phyloP scores from a whole-genome alignment of 2,329 filamentous ascomycete species.

The Cryoendolithus antarcticus region DNA sequence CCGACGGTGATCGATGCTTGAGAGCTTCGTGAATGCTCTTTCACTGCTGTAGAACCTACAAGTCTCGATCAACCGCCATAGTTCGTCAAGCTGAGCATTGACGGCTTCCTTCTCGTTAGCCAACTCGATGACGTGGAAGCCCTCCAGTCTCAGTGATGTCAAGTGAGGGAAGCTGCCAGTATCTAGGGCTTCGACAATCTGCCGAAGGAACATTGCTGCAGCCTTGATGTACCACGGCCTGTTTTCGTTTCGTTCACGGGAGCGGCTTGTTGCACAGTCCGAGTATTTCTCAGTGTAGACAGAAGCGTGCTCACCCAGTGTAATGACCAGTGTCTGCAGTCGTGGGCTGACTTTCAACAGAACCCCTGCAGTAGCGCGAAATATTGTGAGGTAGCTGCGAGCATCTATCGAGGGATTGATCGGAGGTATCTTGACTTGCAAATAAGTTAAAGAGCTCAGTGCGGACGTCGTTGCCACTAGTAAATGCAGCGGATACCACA shows the following conservation, averaged over 20 bases:
- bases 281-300: background rate
- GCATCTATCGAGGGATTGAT: constrained; percentile 1
- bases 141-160: constrained; percentile 1
- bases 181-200: constrained; percentile 1
- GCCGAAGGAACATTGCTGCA: constrained; percentile 3
- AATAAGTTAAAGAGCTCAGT: constrained; percentile 3
- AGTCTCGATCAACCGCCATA: background rate
- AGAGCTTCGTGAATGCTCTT: background rate
- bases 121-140: constrained; percentile 2
- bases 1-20: background rate
- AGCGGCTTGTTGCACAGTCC: background rate
- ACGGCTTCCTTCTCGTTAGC: background rate
- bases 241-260: background rate
- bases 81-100: background rate
- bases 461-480: constrained; percentile 1
- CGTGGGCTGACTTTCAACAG: background rate
- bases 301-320: constrained; percentile 62
- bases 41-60: background rate
- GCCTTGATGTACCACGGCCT: constrained; percentile 3
- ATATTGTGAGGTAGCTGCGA: constrained; percentile 5
- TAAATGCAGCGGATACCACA: constrained; percentile 6
- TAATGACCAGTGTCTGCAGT: constrained; percentile 77
- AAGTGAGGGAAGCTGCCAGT: constrained; percentile 2
- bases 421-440: constrained; percentile 2
- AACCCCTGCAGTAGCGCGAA: constrained; percentile 2